These are phyloP conservation scores for Xylaria telfairii DNA, from an alignment of 495 filamentous ascomycete genomes.

Conservation along the genomic window DNA sequence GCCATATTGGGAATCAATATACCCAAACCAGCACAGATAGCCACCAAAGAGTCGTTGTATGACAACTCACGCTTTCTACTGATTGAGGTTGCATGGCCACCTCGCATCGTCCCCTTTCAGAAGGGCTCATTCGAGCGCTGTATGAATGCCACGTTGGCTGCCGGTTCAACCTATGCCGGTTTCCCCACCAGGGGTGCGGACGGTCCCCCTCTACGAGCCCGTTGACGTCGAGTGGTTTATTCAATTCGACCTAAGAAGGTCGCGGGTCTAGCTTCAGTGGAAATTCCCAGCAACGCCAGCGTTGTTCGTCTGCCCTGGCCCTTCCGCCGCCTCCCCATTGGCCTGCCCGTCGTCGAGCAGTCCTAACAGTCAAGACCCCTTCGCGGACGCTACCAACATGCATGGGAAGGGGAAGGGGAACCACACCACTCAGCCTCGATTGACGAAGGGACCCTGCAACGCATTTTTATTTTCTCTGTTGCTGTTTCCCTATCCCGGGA, in stretches of 20 bases:
- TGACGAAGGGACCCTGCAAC: slow-evolving; percentile 17
- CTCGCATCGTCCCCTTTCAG: slow-evolving; percentile 39
- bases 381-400: slow-evolving; percentile 22
- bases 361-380: slow-evolving; percentile 14
- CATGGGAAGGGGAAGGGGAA: slow-evolving; percentile 33
- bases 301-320: slow-evolving; percentile 21
- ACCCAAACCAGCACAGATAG: slow-evolving; percentile 37
- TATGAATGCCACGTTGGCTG: slow-evolving; percentile 46
- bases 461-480: slow-evolving; percentile 10
- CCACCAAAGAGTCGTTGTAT: slow-evolving; percentile 33
- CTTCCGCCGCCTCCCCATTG: slow-evolving; percentile 32
- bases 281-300: slow-evolving; percentile 29
- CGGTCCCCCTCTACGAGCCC: slow-evolving; percentile 34
- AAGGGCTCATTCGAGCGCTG: slow-evolving; percentile 41
- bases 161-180: slow-evolving; percentile 43
- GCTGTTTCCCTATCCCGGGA: slow-evolving; percentile 26
- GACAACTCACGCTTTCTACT: slow-evolving; percentile 44
- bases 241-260: slow-evolving; percentile 36
- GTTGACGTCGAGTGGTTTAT: slow-evolving; percentile 34
- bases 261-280: slow-evolving; percentile 22
- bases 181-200: slow-evolving; percentile 43
- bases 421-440: slow-evolving; percentile 40
- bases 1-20: slow-evolving; percentile 39
- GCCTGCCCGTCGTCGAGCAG: slow-evolving; percentile 3
- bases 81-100: slow-evolving; percentile 47